Evolutionary conservation across 208 protist genomes (phyloP), one percentile per base, ranked within the genome.

Genomic region (Acanthamoeba culbertsoni): DNA sequence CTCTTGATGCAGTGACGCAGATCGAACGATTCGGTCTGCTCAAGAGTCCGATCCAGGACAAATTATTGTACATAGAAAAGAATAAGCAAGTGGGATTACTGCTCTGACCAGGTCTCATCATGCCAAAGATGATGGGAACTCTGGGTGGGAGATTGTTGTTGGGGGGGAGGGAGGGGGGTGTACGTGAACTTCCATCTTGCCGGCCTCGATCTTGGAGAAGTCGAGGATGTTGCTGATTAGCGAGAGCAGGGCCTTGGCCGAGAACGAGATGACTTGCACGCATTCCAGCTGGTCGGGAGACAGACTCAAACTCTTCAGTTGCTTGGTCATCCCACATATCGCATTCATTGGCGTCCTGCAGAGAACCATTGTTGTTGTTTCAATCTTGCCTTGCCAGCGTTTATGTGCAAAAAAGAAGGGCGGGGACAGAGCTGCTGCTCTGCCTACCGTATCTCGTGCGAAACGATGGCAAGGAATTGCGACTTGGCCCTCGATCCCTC

Each of bases 191-290:
- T 55, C 68, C 0, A 91, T 37, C 28, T 96, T 93, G 1, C 93
- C 91, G 31, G 89, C 77, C 28, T 96, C 94, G 12, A 96, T 89
- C 63, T 94, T 96, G 20, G 79, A 93, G 62, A 96, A 96, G 68
- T 96, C 93, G 42, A 96, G 57, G n/a, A 96, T 96, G 73, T 94
- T 93, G 71, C 94, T 94, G 12, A 96, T 68, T 1, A 96, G 40
- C 4, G 40, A 84, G 6, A 96, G 63, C 2, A 96, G 37, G 10
- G 43, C 42, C 45, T 96, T 93, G 0, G 82, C 86, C 1, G 93
- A 95, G 28, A 57, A 28, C 53, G 94, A 95, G 20, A 96, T 94
- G 31, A 93, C 92, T 26, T 93, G 91, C 10, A 93, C 51, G 63
- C 75, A 92, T 8, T 94, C 94, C 1, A 59, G 42, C 55, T 96